phyloP scores from a whole-genome alignment of 345 rosid species.

The Eutrema heterophyllum region DNA sequence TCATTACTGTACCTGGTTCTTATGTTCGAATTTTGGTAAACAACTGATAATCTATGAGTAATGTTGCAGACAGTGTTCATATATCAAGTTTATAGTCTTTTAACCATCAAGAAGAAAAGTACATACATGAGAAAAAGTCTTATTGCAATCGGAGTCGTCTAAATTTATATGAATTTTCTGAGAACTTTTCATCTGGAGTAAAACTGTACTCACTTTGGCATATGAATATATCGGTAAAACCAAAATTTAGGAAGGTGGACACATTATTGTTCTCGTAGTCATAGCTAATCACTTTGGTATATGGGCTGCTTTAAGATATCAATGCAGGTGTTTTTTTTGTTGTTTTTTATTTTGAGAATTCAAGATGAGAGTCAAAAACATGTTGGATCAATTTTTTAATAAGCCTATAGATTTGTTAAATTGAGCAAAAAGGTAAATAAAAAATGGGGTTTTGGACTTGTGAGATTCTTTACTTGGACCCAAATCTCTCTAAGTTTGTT shows the following conservation, averaged over 20 bases:
- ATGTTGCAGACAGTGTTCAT: too few relatives aligned
- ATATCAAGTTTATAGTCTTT: background rate
- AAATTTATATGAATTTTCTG: background rate
- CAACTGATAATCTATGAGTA: too few relatives aligned
- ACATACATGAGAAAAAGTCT: background rate
- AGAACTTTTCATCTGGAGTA: background rate
- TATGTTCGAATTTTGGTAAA: background rate
- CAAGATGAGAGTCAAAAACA: background rate
- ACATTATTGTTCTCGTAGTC: background rate
- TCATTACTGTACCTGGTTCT: background rate
- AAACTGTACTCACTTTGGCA: background rate
- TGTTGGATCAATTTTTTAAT: too few relatives aligned
- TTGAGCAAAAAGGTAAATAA: too few relatives aligned
- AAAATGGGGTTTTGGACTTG: too few relatives aligned
- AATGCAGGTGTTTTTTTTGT: background rate
- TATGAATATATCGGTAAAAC: background rate
- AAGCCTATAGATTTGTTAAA: too few relatives aligned
- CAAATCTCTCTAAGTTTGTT: too few relatives aligned
- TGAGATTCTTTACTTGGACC: too few relatives aligned
- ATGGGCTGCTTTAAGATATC: background rate
- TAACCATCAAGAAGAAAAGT: background rate
- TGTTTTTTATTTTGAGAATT: slow-evolving; percentile 1
- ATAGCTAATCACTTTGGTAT: slow-evolving; percentile 1
- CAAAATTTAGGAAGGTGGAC: background rate
- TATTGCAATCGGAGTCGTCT: background rate